Base-by-base conservation (phyloP, 208 protist genomes). In the Phytomonas francai region DNA sequence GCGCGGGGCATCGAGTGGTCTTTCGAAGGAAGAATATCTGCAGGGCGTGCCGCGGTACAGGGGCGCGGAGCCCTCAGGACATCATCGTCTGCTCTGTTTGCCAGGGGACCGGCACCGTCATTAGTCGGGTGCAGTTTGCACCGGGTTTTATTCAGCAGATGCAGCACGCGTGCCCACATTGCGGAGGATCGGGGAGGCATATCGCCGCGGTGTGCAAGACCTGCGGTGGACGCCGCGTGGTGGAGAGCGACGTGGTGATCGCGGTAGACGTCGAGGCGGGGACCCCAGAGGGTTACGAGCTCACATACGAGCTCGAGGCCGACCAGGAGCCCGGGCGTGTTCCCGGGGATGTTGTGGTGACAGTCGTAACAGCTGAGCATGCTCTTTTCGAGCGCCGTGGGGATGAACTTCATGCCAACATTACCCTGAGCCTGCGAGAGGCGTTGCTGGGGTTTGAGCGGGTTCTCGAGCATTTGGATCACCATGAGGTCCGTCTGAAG, bases 381-480 rank as follows among this genome's bases (percentile, higher is more conserved):
- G 70, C 81, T 0, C n/a, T 59, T 12, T 98, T 97, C 75, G 63
- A 30, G 16, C 85, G 95, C 59, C 71, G 67, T 16, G 71, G 69
- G 49, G 87, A 89, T 59, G 85, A 98, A 67, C 81, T 98, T 16
- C 72, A 93, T 63, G 83, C 85, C 28, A 85, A 78, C 14, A 58
- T 97, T 11, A 79, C 68, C 22, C 79, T 98, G 57, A 86, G 83
- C 9, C 77, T 98, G 19, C 80, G 84, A 60, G 93, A 97, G 69
- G 92, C 95, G 49, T 77, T 98, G 7, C 66, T 95, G 11, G 96
- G 96, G 34, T 98, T 98, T 79, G 68, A 88, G 29, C 88, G 80
- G 42, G 57, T 68, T 6, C 57, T 98, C 19, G 22, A 60, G 25
- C 95, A 98, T 79, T 72, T 98, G 19, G 96, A 98, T 59, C 89